Evolutionary conservation across 306 rosid genomes (phyloP).

Genomic region (Quercus engelmannii): DNA sequence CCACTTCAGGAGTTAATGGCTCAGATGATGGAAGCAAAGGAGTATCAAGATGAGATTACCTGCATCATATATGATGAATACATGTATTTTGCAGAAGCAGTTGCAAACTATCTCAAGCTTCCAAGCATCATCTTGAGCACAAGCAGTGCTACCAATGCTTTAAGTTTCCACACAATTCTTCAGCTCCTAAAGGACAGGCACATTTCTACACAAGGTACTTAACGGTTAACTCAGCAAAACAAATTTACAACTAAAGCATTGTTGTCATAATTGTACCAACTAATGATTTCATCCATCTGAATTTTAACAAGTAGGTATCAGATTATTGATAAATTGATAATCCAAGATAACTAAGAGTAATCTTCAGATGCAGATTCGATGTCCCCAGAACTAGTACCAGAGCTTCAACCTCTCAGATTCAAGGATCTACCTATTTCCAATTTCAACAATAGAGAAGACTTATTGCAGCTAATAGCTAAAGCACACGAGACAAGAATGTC

Average conservation of each 20-base stretch:
- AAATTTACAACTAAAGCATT: too few species aligned
- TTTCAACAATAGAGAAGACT: background rate
- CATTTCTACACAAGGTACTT: slow-evolving; percentile 30
- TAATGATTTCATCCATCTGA: too few species aligned
- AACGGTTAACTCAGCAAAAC: too few species aligned
- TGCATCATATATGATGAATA: slow-evolving; percentile 37
- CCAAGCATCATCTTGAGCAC: slow-evolving; percentile 31
- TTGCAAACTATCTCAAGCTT: slow-evolving; percentile 28
- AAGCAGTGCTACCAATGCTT: slow-evolving; percentile 25
- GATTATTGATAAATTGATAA: too few species aligned
- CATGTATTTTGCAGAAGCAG: slow-evolving; percentile 21
- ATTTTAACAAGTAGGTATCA: too few species aligned
- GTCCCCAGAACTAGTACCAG: slow-evolving; percentile 27
- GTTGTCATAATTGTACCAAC: too few species aligned
- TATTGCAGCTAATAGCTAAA: background rate
- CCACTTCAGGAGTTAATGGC: slow-evolving; percentile 23
- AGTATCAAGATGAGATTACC: slow-evolving; percentile 14
- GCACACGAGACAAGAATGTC: slow-evolving; percentile 15
- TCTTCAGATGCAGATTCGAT: slow-evolving; percentile 17
- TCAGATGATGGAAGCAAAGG: slow-evolving; percentile 2
- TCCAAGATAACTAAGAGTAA: too few species aligned
- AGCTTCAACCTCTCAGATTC: slow-evolving; percentile 37
- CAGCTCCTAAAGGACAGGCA: slow-evolving; percentile 13
- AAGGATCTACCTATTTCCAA: slow-evolving; percentile 45
- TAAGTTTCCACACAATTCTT: slow-evolving; percentile 25